phyloP scores from a whole-genome alignment of 2,329 filamentous ascomycete genomes.

The Huntiella bhutanensis region DNA sequence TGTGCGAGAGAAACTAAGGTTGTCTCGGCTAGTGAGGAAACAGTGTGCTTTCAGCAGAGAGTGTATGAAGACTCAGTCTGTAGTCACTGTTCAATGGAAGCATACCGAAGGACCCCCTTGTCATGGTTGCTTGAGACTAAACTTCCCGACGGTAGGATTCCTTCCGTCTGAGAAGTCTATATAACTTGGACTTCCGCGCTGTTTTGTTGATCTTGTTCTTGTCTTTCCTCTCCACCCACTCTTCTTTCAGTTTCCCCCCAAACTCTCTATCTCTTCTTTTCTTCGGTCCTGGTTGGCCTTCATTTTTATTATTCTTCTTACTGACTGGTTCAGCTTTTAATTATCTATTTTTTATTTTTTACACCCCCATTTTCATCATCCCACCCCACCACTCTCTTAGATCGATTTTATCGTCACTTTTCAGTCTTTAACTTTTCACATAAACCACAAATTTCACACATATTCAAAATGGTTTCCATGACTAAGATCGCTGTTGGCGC shows the following conservation, averaged over 20 bases:
- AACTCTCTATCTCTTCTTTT: constrained; percentile 7
- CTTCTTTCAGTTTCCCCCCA: constrained; percentile 4
- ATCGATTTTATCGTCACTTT: constrained; percentile 2
- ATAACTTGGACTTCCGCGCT: constrained; percentile 3
- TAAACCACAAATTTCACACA: constrained; percentile 13
- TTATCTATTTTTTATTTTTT: constrained; percentile 14
- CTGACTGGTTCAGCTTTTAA: constrained; percentile 12
- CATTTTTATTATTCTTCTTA: constrained; percentile 8
- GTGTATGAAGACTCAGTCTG: not conserved
- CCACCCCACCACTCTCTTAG: not conserved
- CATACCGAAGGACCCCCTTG: not conserved
- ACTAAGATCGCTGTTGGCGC: constrained; percentile 18
- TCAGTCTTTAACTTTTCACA: not conserved
- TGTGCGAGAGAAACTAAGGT: not conserved
- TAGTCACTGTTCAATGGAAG: not conserved
- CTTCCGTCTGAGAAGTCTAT: constrained; percentile 1
- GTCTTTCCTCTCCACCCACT: constrained; percentile 11
- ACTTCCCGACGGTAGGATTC: not conserved
- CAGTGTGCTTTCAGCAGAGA: not conserved
- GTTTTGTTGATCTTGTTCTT: not conserved
- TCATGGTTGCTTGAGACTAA: not conserved
- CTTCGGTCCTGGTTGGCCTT: constrained; percentile 12
- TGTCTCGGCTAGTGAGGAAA: not conserved
- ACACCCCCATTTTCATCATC: not conserved
- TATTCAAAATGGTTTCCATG: constrained; percentile 21